Evolutionary conservation across 768 basidiomycete species (phyloP).

Genomic region (Coprinopsis sp.): DNA sequence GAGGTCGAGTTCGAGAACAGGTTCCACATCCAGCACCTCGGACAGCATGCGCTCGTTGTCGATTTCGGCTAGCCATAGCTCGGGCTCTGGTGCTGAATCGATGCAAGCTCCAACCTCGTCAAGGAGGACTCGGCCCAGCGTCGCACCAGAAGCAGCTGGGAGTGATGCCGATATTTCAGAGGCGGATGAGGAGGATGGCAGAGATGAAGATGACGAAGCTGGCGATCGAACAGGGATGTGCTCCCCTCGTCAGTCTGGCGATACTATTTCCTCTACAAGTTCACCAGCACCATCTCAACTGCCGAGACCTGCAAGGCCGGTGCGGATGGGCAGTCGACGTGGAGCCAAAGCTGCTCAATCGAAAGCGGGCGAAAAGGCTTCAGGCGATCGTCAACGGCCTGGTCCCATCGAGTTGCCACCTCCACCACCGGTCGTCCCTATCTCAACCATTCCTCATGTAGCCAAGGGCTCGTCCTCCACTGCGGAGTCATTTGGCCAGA

Average conservation of each 20-base stretch:
- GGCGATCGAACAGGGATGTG: not conserved
- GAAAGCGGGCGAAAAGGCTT: not conserved
- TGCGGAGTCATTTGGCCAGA: not conserved
- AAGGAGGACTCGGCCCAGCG: too few species aligned
- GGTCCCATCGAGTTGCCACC: constrained; percentile 69
- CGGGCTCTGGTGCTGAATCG: not conserved
- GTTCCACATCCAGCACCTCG: constrained; percentile 7
- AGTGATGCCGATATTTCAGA: constrained; percentile 3
- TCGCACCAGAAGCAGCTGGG: too few species aligned
- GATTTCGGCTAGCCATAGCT: constrained; percentile 1
- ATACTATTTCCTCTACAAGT: too few species aligned
- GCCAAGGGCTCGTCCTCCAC: not conserved
- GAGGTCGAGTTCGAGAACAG: constrained; percentile 4
- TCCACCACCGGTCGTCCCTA: constrained; percentile 28
- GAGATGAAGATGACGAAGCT: not conserved
- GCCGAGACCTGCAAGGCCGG: too few species aligned
- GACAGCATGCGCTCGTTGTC: constrained; percentile 6
- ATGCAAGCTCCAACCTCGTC: too few species aligned
- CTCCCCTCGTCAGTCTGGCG: too few species aligned
- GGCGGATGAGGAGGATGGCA: not conserved
- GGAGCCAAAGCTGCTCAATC: constrained; percentile 1
- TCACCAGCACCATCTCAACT: too few species aligned
- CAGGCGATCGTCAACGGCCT: constrained; percentile 46
- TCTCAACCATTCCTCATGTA: not conserved
- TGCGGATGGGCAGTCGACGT: too few species aligned